Evolutionary conservation across 2,329 filamentous ascomycete genomes (phyloP).

Genomic region (Metarhizium humberi): DNA sequence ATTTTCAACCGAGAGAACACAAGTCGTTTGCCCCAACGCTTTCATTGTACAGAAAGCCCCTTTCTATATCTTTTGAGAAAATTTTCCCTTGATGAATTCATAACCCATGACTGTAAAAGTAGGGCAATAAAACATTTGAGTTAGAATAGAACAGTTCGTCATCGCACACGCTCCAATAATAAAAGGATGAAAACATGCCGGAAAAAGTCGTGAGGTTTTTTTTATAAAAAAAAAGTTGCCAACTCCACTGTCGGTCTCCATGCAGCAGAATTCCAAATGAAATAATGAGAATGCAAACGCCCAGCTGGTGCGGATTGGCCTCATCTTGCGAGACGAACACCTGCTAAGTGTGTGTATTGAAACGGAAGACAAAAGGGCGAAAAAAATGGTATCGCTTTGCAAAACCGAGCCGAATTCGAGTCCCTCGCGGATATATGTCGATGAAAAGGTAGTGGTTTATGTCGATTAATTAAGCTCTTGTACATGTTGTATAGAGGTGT

Average conservation of each 20-base stretch:
- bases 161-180: constrained; percentile 11
- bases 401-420: constrained; percentile 13
- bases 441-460: constrained; percentile 23
- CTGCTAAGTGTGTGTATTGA: constrained; percentile 12
- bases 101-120: constrained; percentile 27
- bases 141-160: constrained; percentile 4
- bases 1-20: constrained; percentile 30
- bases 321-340: constrained; percentile 24
- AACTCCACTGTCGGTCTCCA: constrained; percentile 11
- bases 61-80: constrained; percentile 40
- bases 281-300: constrained; percentile 17
- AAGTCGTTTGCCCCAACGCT: constrained; percentile 14
- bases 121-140: constrained; percentile 21
- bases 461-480: constrained; percentile 38
- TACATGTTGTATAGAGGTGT: constrained; percentile 26
- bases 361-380: constrained; percentile 16
- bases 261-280: constrained; percentile 10
- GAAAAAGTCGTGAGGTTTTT: background rate
- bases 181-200: constrained; percentile 11
- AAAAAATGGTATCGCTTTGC: constrained; percentile 38
- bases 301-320: constrained; percentile 34
- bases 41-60: constrained; percentile 20
- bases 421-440: constrained; percentile 22
- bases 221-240: constrained; percentile 2
- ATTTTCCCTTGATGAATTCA: constrained; percentile 34